phyloP scores from a whole-genome alignment of 257 asterid genomes.

The Ophiorrhiza pumila region DNA sequence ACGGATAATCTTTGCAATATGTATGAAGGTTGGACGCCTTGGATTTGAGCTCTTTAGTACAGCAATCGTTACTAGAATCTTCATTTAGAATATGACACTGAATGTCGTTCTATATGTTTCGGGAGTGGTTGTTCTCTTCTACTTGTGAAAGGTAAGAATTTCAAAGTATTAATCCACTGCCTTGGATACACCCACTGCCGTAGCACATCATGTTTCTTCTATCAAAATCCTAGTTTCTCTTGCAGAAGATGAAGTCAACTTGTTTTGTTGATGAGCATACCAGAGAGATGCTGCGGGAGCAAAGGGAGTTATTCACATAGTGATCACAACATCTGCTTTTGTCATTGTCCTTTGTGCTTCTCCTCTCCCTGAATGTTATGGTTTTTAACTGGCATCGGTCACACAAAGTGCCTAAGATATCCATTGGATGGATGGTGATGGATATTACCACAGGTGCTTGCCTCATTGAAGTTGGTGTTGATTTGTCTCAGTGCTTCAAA shows the following conservation, averaged over 20 bases:
- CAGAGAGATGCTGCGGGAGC: neutral
- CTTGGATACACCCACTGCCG: neutral
- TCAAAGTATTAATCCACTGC: conserved; percentile 4
- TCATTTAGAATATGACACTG: conserved; percentile 17
- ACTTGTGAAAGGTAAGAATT: conserved; percentile 10
- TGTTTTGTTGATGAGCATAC: neutral
- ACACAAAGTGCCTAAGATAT: neutral
- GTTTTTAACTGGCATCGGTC: neutral
- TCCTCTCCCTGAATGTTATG: neutral
- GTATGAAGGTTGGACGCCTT: conserved; percentile 99
- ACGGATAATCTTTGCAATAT: conserved; percentile 91
- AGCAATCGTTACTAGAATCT: conserved; percentile 18
- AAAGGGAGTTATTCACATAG: neutral
- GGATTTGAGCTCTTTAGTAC: conserved; percentile 61
- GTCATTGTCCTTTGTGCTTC: neutral
- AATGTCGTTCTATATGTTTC: conserved; percentile 1
- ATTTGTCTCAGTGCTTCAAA: conserved; percentile 5
- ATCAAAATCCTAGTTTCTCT: neutral
- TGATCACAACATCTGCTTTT: neutral
- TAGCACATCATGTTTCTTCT: neutral
- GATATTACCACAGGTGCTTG: conserved; percentile 1
- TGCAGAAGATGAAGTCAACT: neutral
- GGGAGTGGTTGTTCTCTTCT: neutral
- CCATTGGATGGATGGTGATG: neutral
- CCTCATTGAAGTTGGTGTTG: conserved; percentile 7